Conservation (phyloP, 2,329 filamentous ascomycete species). For the Westerdykella aurantiaca region DNA sequence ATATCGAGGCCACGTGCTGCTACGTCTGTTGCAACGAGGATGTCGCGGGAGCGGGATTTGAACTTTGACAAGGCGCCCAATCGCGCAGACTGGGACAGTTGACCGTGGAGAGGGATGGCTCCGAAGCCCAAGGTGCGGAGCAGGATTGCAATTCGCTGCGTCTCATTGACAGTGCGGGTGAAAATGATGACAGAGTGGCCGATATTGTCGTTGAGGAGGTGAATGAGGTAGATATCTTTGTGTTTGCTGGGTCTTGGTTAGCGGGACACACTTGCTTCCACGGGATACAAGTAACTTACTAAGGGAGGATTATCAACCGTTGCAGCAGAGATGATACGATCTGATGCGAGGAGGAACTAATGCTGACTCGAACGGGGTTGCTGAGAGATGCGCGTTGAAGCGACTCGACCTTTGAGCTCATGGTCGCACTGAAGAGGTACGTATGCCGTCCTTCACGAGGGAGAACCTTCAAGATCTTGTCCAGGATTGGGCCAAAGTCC, state of each 20-base stretch:
- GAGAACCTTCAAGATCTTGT: slow-evolving; percentile 87
- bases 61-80: slow-evolving; percentile 89
- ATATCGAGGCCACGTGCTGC: slow-evolving; percentile 90
- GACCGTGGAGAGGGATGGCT: slow-evolving; percentile 88
- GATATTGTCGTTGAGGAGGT: slow-evolving; percentile 76
- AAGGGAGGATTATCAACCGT: slow-evolving; percentile 69
- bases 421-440: slow-evolving; percentile 82
- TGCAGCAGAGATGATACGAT: slow-evolving; percentile 86
- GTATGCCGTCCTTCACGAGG: slow-evolving; percentile 60
- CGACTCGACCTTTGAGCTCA: slow-evolving; percentile 88
- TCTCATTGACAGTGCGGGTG: slow-evolving; percentile 84
- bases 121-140: slow-evolving; percentile 79
- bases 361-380: slow-evolving; percentile 76
- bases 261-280: background rate
- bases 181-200: slow-evolving; percentile 90
- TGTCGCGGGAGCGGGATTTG: slow-evolving; percentile 69
- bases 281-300: slow-evolving; percentile 3
- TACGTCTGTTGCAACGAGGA: slow-evolving; percentile 91
- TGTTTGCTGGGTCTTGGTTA: slow-evolving; percentile 59
- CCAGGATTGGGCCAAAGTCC: slow-evolving; percentile 86
- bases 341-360: slow-evolving; percentile 79
- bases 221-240: slow-evolving; percentile 87
- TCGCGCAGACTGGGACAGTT: slow-evolving; percentile 80
- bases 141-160: slow-evolving; percentile 77
- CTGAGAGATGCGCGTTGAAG: slow-evolving; percentile 83